Percentiles rank a stretch among this genome's conserved stretches.
Evolutionary conservation across 1,284 basidiomycete genomes (phyloP).

Genomic region (Cutaneotrichosporon sp.): DNA sequence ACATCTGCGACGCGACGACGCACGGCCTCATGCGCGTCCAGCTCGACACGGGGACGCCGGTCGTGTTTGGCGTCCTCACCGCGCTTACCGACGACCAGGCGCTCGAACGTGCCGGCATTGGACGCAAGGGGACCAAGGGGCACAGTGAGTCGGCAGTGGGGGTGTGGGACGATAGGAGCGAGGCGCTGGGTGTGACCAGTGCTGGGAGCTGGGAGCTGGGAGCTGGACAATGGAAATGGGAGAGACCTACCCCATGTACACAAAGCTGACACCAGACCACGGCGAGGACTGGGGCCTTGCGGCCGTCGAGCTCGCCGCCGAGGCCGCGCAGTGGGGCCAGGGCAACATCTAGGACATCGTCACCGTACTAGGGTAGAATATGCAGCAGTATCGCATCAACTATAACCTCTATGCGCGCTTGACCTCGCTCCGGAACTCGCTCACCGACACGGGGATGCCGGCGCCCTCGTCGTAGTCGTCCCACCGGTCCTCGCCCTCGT

Average conservation of each 20-base stretch:
- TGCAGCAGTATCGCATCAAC: background rate
- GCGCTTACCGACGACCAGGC: slow-evolving; percentile 93
- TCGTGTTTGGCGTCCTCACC: slow-evolving; percentile 96
- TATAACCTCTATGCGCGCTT: slow-evolving; percentile 27
- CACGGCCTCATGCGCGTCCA: slow-evolving; percentile 93
- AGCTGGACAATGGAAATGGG: too few species aligned
- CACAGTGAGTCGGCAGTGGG: slow-evolving; percentile 56
- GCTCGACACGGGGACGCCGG: slow-evolving; percentile 88
- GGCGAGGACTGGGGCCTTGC: slow-evolving; percentile 96
- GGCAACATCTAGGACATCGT: slow-evolving; percentile 20
- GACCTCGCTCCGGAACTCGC: slow-evolving; percentile 45
- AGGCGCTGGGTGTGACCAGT: too few species aligned
- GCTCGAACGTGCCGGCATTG: slow-evolving; percentile 81
- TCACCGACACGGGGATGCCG: slow-evolving; percentile 41
- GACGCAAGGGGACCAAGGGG: slow-evolving; percentile 49
- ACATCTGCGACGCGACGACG: slow-evolving; percentile 91
- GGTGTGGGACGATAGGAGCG: background rate
- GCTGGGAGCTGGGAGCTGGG: too few species aligned
- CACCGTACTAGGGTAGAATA: background rate
- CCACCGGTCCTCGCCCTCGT: slow-evolving; percentile 51
- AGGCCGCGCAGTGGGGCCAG: slow-evolving; percentile 67
- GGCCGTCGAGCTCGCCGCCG: slow-evolving; percentile 87
- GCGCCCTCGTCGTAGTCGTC: slow-evolving; percentile 54
- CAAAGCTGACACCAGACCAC: slow-evolving; percentile 42
- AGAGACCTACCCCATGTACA: too few species aligned